phyloP scores from a whole-genome alignment of 2,329 filamentous ascomycete genomes.

The Botrytis porri region DNA sequence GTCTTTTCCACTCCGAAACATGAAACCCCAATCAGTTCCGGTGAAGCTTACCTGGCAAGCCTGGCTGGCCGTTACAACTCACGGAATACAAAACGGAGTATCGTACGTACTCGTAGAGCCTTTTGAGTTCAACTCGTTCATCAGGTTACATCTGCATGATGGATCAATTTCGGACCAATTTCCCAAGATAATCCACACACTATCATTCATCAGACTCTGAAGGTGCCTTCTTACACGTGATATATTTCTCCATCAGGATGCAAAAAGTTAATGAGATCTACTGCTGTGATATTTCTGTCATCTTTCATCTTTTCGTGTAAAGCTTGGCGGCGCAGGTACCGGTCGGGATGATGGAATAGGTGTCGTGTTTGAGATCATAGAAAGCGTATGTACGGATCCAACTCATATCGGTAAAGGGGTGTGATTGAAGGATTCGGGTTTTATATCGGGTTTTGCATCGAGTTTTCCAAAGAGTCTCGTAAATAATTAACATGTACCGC shows the following conservation, averaged over 20 bases:
- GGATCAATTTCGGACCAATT: slow-evolving; percentile 1
- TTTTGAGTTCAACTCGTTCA: not conserved
- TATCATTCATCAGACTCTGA: not conserved
- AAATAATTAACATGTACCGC: not conserved
- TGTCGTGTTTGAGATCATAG: not conserved
- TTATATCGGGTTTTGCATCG: not conserved
- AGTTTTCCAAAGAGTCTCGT: not conserved
- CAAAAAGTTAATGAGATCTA: not conserved
- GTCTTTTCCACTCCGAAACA: not conserved
- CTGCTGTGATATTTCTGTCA: not conserved
- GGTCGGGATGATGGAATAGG: not conserved
- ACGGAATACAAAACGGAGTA: not conserved
- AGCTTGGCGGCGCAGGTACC: slow-evolving; percentile 9
- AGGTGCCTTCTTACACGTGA: not conserved
- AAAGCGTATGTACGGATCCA: not conserved
- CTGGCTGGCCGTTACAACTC: not conserved
- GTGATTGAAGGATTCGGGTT: not conserved
- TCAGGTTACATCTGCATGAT: not conserved
- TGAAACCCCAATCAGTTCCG: not conserved
- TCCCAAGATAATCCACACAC: not conserved
- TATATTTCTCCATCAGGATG: not conserved
- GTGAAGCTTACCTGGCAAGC: not conserved
- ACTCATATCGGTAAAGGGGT: not conserved
- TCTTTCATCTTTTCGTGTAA: not conserved
- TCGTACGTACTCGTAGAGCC: not conserved